A percentile compares a stretch with the other conserved stretches of the same genome.
phyloP scores from a whole-genome alignment of 352 stramenopile genomes.

The Phytophthora tentaculata region DNA sequence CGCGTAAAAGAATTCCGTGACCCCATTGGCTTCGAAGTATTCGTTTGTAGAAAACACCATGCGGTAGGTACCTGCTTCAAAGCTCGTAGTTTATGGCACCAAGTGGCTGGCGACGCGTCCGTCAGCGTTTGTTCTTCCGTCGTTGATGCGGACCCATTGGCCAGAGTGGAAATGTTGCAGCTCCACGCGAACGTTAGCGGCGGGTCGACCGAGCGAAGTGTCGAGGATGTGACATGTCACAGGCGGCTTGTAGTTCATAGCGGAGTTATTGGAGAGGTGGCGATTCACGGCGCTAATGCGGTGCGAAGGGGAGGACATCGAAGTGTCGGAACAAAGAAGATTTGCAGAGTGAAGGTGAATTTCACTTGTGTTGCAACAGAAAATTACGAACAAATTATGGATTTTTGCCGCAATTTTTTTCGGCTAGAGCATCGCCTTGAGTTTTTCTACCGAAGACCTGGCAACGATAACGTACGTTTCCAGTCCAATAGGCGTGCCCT shows the following conservation, averaged over 20 bases:
- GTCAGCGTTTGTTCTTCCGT: conserved; percentile 76
- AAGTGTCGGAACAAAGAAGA: not conserved
- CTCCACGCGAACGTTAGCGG: conserved; percentile 69
- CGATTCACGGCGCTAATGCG: conserved; percentile 23
- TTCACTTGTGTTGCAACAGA: too few relatives aligned
- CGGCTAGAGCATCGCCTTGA: not conserved
- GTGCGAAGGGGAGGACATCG: conserved; percentile 22
- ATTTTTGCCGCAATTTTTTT: not conserved
- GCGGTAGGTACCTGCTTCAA: conserved; percentile 71
- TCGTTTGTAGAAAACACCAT: conserved; percentile 83
- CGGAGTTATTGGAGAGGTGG: conserved; percentile 21
- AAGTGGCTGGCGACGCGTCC: conserved; percentile 59
- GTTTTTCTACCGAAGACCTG: not conserved
- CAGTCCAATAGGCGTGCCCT: not conserved
- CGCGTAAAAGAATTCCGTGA: conserved; percentile 87
- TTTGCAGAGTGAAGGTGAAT: not conserved
- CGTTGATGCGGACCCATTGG: conserved; percentile 48
- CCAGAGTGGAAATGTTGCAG: conserved; percentile 59
- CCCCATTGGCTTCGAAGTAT: conserved; percentile 79
- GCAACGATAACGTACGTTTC: not conserved
- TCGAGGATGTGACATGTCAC: conserved; percentile 91
- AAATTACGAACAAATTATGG: not conserved
- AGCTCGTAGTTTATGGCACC: conserved; percentile 44
- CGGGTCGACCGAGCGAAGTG: conserved; percentile 77
- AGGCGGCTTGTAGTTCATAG: conserved; percentile 60